These are phyloP conservation scores for Huntiella moniliformis DNA, from an alignment of 2,329 filamentous ascomycete species.

Conservation along the genomic window DNA sequence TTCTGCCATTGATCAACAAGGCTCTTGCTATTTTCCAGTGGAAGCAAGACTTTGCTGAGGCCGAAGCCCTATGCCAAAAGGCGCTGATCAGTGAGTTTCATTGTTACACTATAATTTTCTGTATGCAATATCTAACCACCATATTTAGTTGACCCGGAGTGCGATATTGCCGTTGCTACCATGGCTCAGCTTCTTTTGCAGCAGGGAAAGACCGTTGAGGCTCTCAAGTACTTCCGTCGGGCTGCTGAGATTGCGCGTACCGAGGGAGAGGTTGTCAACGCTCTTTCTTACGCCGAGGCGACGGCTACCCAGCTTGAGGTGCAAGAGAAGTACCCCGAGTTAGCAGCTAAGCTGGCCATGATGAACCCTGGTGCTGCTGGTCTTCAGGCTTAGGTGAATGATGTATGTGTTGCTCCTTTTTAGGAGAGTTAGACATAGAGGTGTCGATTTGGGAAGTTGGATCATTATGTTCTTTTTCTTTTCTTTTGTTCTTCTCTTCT, in stretches of 20 bases:
- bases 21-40: constrained; percentile 92
- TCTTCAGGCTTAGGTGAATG: background rate
- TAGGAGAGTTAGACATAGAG: background rate
- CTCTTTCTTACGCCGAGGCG: constrained; percentile 88
- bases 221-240: constrained; percentile 90
- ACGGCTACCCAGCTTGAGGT: constrained; percentile 90
- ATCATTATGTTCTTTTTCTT: background rate
- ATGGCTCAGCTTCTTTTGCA: constrained; percentile 96
- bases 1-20: constrained; percentile 95
- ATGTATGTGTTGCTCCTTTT: background rate
- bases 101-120: background rate
- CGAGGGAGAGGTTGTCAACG: constrained; percentile 89
- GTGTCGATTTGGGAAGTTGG: background rate
- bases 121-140: constrained; percentile 1
- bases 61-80: constrained; percentile 92
- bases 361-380: constrained; percentile 11
- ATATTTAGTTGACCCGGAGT: constrained; percentile 74
- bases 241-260: constrained; percentile 88
- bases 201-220: constrained; percentile 91
- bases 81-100: constrained; percentile 71
- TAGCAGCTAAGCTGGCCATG: constrained; percentile 44
- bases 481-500: background rate
- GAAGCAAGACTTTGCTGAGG: constrained; percentile 90
- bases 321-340: constrained; percentile 67
- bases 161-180: constrained; percentile 93